Conservation (phyloP, 805 yeast species). For the Saturnispora galanensis region DNA sequence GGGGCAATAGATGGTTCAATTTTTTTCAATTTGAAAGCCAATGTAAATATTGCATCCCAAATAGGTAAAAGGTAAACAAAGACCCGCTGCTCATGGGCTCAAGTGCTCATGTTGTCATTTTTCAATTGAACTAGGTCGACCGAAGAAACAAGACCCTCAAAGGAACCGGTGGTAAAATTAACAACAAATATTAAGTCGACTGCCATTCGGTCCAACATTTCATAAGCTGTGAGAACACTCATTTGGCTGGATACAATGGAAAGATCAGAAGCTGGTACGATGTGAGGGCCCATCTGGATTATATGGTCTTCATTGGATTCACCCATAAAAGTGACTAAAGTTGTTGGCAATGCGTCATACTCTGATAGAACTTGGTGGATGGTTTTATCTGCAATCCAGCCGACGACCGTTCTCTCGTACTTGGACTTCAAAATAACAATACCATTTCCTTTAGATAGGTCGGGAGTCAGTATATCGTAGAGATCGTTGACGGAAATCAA, state of each 20-base stretch:
- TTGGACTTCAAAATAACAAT: constrained; percentile 3
- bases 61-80: constrained; percentile 4
- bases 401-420: neutral
- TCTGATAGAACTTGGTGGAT: neutral
- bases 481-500: neutral
- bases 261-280: neutral
- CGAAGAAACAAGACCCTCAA: neutral
- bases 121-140: neutral
- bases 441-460: neutral
- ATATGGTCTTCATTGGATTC: neutral
- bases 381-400: neutral
- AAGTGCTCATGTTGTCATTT: neutral
- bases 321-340: neutral
- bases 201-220: constrained; percentile 6
- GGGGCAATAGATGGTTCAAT: neutral
- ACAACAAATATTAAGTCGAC: neutral
- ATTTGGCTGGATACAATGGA: neutral
- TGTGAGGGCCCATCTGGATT: neutral
- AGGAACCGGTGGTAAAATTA: neutral
- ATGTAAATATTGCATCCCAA: neutral
- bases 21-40: neutral
- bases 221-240: constrained; percentile 2
- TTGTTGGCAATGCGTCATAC: neutral
- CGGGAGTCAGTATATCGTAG: neutral
- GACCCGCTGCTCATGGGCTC: constrained; percentile 2